A percentile compares a stretch with the other conserved stretches of the same genome.
These are phyloP conservation scores for Rhodocollybia butyracea DNA, from an alignment of 768 basidiomycete genomes.

Conservation along the genomic window DNA sequence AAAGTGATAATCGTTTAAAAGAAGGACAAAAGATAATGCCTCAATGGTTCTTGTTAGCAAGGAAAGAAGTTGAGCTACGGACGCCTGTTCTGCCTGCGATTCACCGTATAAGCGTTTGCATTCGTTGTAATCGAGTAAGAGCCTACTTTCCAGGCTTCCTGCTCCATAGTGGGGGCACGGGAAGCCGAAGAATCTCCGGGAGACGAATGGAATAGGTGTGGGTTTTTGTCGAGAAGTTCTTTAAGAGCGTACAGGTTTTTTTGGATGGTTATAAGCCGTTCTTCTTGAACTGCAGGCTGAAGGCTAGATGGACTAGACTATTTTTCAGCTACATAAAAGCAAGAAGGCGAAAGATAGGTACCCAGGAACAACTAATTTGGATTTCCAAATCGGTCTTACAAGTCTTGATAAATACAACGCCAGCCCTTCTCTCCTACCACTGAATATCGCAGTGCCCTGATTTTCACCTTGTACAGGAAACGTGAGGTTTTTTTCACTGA, in stretches of 20 bases:
- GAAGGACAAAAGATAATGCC: slow-evolving; percentile 88
- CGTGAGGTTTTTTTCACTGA: no score
- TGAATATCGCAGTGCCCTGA: slow-evolving; percentile 75
- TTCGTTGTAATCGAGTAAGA: background rate
- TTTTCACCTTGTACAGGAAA: no score
- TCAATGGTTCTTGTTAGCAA: slow-evolving; percentile 87
- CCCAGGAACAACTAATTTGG: slow-evolving; percentile 67
- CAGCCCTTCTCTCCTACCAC: slow-evolving; percentile 86
- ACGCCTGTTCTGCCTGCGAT: slow-evolving; percentile 72
- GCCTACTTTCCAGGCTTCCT: slow-evolving; percentile 85
- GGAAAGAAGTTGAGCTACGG: slow-evolving; percentile 71
- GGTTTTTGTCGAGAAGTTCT: slow-evolving; percentile 76
- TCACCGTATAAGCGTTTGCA: slow-evolving; percentile 12
- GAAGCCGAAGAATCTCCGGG: slow-evolving; percentile 63
- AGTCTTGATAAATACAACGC: slow-evolving; percentile 84
- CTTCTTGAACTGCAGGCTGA: slow-evolving; percentile 62
- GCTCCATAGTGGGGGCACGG: slow-evolving; percentile 60
- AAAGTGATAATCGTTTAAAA: slow-evolving; percentile 88
- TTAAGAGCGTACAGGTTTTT: slow-evolving; percentile 77
- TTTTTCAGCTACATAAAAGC: no score
- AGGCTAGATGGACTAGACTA: slow-evolving; percentile 29
- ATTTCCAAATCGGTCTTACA: slow-evolving; percentile 84
- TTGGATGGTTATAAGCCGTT: slow-evolving; percentile 64
- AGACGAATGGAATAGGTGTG: slow-evolving; percentile 81
- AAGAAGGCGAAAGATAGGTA: slow-evolving; percentile 34